A percentile compares a stretch with the other conserved stretches of the same genome.
Conservation (phyloP, 2,329 filamentous ascomycete species). For the Sarocladium oryzae region DNA sequence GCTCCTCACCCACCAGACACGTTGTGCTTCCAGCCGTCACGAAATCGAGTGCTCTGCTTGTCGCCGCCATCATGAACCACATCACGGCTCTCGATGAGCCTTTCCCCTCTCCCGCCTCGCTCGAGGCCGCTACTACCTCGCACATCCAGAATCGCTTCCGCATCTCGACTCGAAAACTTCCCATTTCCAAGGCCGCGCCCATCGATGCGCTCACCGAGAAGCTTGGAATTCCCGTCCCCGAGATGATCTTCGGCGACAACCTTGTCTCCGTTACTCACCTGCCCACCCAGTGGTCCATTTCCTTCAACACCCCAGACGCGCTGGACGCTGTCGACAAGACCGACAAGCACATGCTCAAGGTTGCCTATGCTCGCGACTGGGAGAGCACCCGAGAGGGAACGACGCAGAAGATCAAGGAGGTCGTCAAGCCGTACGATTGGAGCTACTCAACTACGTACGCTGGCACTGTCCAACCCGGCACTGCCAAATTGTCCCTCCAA, state of each 20-base stretch:
- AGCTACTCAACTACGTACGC: constrained; percentile 87
- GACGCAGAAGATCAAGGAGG: constrained; percentile 82
- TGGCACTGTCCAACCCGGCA: constrained; percentile 51
- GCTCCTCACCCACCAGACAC: too few species aligned
- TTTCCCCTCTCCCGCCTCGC: constrained; percentile 45
- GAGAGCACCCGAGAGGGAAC: constrained; percentile 60
- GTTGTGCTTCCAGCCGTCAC: too few species aligned
- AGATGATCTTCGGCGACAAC: constrained; percentile 99
- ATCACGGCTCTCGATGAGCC: constrained; percentile 39
- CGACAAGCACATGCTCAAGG: constrained; percentile 81
- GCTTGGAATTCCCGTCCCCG: constrained; percentile 81
- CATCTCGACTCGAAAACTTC: constrained; percentile 80
- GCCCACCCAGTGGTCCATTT: constrained; percentile 69
- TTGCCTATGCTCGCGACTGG: constrained; percentile 90
- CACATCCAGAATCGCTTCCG: constrained; percentile 61
- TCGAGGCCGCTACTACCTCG: constrained; percentile 47
- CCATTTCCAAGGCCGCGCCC: constrained; percentile 85
- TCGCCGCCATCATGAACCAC: constrained; percentile 30
- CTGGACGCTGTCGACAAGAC: constrained; percentile 93
- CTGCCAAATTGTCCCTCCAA: constrained; percentile 19
- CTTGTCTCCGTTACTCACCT: constrained; percentile 67
- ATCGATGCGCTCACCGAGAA: constrained; percentile 78
- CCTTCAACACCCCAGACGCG: constrained; percentile 81
- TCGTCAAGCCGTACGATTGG: constrained; percentile 97
- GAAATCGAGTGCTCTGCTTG: background rate